Conservation (phyloP, 345 rosid species). For the Populus ilicifolia region DNA sequence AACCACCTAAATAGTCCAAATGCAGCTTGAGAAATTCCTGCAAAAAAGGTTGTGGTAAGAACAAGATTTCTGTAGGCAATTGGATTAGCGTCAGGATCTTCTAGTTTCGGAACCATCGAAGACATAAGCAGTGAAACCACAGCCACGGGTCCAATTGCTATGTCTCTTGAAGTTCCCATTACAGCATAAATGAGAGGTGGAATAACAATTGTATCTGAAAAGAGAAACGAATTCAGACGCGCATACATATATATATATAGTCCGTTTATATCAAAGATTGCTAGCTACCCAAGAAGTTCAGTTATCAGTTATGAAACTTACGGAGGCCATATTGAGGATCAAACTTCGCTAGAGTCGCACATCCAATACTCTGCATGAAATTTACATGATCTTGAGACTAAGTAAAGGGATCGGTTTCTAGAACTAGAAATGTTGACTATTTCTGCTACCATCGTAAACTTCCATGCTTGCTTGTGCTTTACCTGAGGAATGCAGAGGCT, state of each 20-base stretch:
- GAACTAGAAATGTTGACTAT: background rate
- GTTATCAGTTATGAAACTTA: conserved; percentile 35
- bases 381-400: background rate
- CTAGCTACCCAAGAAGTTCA: background rate
- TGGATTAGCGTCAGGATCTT: conserved; percentile 65
- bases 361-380: conserved; percentile 71
- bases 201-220: conserved; percentile 71
- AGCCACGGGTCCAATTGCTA: conserved; percentile 92
- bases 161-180: conserved; percentile 91
- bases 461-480: background rate
- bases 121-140: conserved; percentile 81
- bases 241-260: background rate
- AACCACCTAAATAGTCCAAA: conserved; percentile 68
- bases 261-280: no score
- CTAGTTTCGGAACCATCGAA: conserved; percentile 60
- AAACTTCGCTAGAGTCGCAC: conserved; percentile 87
- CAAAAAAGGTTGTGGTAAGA: conserved; percentile 72
- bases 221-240: background rate
- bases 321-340: conserved; percentile 94
- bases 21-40: conserved; percentile 75
- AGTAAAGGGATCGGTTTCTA: background rate
- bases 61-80: conserved; percentile 59
- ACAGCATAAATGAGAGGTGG: conserved; percentile 84
- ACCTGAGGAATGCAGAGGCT: conserved; percentile 99
- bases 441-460: background rate